Base-by-base conservation (phyloP, 1,139 yeast species). In the Kodamaea plutei region DNA sequence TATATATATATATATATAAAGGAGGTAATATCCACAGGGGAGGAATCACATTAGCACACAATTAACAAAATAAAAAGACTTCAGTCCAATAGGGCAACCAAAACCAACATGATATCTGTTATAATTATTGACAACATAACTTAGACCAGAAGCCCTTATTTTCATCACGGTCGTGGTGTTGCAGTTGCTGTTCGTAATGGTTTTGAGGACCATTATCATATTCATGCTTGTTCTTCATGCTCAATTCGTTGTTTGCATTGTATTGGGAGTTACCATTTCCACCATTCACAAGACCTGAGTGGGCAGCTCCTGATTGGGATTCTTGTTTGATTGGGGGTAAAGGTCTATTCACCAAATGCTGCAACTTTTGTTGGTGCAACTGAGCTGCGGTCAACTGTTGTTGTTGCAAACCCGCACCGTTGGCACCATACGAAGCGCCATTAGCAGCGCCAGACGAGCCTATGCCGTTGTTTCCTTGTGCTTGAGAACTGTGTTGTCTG, bases 271-370 rank as follows among this genome's bases (percentile, higher is more conserved):
- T 31, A 19, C 29, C 25, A 11, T 29, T 30, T 7, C 20, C 23
- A 16, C 29, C 28, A 18, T 27, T 27, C 8, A 26, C 28, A 8
- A 31, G 13, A 18, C 36, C 37, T 14, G 43, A 37, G 30, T 51
- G 58, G 6, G 26, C 35, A 12, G 25, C 32, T 16, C 40, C 41
- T 16, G 45, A 37, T 31, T 53, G 60, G 11, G 59, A 45, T 39
- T 67, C 74, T 48, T 66, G 73, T 44, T 66, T 67, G 39, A 68
- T 68, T 8, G 74, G 73, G 26, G 74, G 74, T 46, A 68, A 63
- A 10, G 74, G 74, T 44, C 74, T 55, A 51, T 68, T 68, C 37
- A 68, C 73, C 56, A 68, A 64, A 43, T 67, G 72, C 47, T 68
- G 74, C 52, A 68, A 64, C 50, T 68, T 67, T 44, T 66, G 74